A percentile compares a stretch with the other conserved stretches of the same genome.
These are phyloP conservation scores for Helicocarpus griseus DNA, from an alignment of 2,329 filamentous ascomycete genomes.

Conservation along the genomic window DNA sequence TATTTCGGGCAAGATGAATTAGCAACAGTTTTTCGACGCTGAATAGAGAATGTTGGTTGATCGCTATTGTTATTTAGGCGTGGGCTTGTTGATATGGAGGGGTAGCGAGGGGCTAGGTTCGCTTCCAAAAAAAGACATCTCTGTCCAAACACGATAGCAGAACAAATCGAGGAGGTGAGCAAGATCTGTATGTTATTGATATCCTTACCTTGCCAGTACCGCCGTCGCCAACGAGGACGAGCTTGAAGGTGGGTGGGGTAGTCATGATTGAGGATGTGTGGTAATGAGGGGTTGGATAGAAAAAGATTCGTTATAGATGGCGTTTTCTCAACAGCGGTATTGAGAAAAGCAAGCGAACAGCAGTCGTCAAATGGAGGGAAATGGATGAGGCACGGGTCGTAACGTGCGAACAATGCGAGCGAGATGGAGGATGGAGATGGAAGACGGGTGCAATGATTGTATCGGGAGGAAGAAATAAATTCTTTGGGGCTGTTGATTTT, in stretches of 20 bases:
- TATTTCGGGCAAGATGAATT: constrained; percentile 37
- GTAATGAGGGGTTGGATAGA: constrained; percentile 17
- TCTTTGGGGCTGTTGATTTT: no score
- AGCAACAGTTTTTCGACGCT: not conserved
- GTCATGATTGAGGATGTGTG: constrained; percentile 18
- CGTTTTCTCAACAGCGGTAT: not conserved
- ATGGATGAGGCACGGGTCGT: no score
- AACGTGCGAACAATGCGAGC: no score
- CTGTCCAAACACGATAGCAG: not conserved
- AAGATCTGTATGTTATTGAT: not conserved
- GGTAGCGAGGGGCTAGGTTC: not conserved
- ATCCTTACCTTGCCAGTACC: constrained; percentile 92
- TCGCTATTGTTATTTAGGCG: not conserved
- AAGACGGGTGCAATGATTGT: no score
- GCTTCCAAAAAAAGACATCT: no score
- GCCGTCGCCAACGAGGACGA: constrained; percentile 97
- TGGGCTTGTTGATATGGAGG: not conserved
- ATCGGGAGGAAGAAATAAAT: no score
- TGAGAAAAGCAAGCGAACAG: not conserved
- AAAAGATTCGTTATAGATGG: constrained; percentile 9
- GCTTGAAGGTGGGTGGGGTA: constrained; percentile 89
- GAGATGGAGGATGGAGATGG: no score
- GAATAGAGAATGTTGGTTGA: not conserved
- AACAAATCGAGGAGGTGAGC: no score
- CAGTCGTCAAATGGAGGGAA: no score